A percentile compares a stretch with the other conserved stretches of the same genome.
Evolutionary conservation across 306 rosid genomes (phyloP).

Genomic region (Rosa rugosa): DNA sequence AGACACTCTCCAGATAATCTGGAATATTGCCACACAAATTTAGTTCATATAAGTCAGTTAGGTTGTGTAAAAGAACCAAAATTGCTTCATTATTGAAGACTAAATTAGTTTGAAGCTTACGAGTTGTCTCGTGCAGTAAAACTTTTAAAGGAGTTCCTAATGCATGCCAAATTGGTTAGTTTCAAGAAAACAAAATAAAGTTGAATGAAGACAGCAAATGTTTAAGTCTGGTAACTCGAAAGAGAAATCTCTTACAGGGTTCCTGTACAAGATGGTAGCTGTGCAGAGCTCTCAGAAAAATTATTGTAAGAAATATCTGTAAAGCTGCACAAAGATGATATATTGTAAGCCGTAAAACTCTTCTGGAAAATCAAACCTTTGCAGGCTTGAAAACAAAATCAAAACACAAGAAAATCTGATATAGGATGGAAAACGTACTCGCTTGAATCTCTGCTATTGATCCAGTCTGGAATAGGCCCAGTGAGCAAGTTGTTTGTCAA

Average conservation of each 20-base stretch:
- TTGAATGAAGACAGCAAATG: not conserved
- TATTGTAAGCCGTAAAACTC: not conserved
- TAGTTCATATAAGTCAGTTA: not conserved
- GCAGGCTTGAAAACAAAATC: not conserved
- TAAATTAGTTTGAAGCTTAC: constrained; percentile 12
- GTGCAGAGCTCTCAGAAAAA: not conserved
- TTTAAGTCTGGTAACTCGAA: not conserved
- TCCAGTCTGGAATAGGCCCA: constrained; percentile 28
- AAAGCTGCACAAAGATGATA: not conserved
- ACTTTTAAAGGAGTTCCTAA: constrained; percentile 25
- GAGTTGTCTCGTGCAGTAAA: not conserved
- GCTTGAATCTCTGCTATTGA: not conserved
- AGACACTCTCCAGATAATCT: not conserved
- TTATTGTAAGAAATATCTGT: constrained; percentile 32
- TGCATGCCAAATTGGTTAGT: not conserved
- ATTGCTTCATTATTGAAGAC: not conserved
- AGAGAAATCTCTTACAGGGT: not conserved
- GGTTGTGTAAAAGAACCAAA: not conserved
- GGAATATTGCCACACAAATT: not conserved
- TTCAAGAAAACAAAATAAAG: not conserved
- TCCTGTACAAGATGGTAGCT: not conserved
- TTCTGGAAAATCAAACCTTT: not conserved
- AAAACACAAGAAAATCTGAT: not conserved
- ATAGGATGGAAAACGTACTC: constrained; percentile 3
- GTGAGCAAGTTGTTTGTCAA: constrained; percentile 28